Conservation (phyloP, 257 asterid species). For the Forsythia viridissima region DNA sequence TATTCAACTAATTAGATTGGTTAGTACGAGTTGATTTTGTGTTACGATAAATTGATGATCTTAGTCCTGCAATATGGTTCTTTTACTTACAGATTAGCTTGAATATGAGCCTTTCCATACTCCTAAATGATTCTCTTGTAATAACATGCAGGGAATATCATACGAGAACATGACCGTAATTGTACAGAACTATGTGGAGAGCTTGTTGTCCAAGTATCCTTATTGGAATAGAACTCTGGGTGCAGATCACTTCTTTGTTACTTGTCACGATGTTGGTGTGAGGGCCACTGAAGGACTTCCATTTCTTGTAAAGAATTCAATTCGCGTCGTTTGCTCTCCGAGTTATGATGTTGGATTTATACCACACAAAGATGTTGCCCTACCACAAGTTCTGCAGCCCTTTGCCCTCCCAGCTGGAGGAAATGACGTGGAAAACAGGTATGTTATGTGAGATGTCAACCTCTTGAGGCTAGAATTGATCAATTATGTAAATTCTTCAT, state of each 20-base stretch:
- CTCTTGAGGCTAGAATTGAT: not conserved
- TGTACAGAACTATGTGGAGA: slow-evolving; percentile 78
- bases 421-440: slow-evolving; percentile 90
- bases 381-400: slow-evolving; percentile 97
- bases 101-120: slow-evolving; percentile 7
- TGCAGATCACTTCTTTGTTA: slow-evolving; percentile 96
- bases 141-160: slow-evolving; percentile 78
- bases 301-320: slow-evolving; percentile 83
- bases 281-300: slow-evolving; percentile 99
- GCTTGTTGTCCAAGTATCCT: slow-evolving; percentile 78
- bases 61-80: not conserved
- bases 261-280: slow-evolving; percentile 99
- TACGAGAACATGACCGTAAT: slow-evolving; percentile 94
- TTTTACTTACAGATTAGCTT: not conserved
- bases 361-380: slow-evolving; percentile 98
- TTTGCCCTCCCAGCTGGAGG: slow-evolving; percentile 98
- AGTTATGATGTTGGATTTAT: slow-evolving; percentile 97
- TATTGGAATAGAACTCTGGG: slow-evolving; percentile 98
- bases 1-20: too few relatives aligned
- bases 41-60: not conserved
- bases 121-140: slow-evolving; percentile 1
- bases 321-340: slow-evolving; percentile 97
- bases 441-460: slow-evolving; percentile 13
- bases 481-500: not conserved
- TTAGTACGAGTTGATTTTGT: too few relatives aligned